Percentiles rank a stretch among this genome's conserved stretches.
These are phyloP conservation scores for Parathielavia hyrcaniae DNA, from an alignment of 495 filamentous ascomycete species.

Conservation along the genomic window DNA sequence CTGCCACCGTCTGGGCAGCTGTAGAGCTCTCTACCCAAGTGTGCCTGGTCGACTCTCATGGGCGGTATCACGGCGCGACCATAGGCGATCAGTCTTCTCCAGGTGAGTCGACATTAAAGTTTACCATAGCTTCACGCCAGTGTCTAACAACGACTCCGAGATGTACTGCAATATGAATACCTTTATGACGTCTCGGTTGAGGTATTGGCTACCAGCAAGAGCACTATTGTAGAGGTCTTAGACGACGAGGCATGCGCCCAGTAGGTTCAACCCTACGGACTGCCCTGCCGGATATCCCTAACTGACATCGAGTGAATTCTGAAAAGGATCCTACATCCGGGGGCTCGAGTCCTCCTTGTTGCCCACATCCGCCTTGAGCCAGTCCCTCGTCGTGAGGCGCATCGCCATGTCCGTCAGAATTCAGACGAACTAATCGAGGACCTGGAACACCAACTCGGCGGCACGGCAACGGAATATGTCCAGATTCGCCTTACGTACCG, in stretches of 20 bases:
- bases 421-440: slow-evolving; percentile 48
- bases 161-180: slow-evolving; percentile 34
- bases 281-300: not conserved
- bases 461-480: slow-evolving; percentile 36
- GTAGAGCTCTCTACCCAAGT: slow-evolving; percentile 42
- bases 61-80: not conserved
- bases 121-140: not conserved
- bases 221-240: slow-evolving; percentile 35
- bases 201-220: slow-evolving; percentile 30
- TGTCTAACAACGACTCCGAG: slow-evolving; percentile 13
- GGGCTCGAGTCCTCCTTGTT: slow-evolving; percentile 37
- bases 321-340: slow-evolving; percentile 28
- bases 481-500: slow-evolving; percentile 43
- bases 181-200: slow-evolving; percentile 40
- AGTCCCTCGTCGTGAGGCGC: not conserved
- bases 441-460: slow-evolving; percentile 45
- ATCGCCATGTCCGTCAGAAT: slow-evolving; percentile 27
- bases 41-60: slow-evolving; percentile 18
- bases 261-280: slow-evolving; percentile 20
- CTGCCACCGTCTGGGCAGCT: slow-evolving; percentile 40
- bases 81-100: not conserved
- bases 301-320: not conserved
- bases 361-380: slow-evolving; percentile 31
- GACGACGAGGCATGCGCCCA: slow-evolving; percentile 25
- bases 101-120: slow-evolving; percentile 13